Conservation (phyloP, 2,329 filamentous ascomycete species). For the Aspergillus melleus region DNA sequence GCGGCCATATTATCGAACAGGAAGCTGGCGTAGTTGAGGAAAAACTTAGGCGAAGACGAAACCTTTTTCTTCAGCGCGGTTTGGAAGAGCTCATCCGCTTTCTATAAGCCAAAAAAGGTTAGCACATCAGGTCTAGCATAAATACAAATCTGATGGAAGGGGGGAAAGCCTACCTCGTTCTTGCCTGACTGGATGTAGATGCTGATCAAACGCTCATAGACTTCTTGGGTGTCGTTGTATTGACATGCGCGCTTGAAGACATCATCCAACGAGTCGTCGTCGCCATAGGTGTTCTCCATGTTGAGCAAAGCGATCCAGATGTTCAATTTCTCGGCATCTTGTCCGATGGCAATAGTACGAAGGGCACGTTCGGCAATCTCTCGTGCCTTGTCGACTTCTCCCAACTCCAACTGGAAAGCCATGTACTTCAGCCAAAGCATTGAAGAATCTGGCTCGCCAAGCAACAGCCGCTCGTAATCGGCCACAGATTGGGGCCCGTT, state of each 20-base stretch:
- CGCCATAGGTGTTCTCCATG: conserved; percentile 87
- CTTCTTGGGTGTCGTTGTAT: conserved; percentile 87
- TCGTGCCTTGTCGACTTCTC: conserved; percentile 83
- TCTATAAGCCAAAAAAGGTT: conserved; percentile 52
- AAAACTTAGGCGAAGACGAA: conserved; percentile 74
- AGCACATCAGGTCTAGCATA: conserved; percentile 8
- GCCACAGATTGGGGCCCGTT: conserved; percentile 85
- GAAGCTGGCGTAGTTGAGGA: conserved; percentile 94
- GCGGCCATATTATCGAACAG: conserved; percentile 72
- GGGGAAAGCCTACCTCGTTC: conserved; percentile 63
- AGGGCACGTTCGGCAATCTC: conserved; percentile 89
- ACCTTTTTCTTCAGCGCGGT: conserved; percentile 88
- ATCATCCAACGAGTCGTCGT: conserved; percentile 76
- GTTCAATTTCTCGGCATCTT: conserved; percentile 90
- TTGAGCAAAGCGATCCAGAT: conserved; percentile 95
- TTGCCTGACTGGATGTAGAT: conserved; percentile 94
- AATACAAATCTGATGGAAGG: not conserved
- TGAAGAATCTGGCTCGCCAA: conserved; percentile 92
- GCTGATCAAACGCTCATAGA: conserved; percentile 84
- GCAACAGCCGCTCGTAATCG: conserved; percentile 89
- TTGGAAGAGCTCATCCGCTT: conserved; percentile 87
- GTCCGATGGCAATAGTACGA: conserved; percentile 84
- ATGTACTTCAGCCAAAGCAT: conserved; percentile 95
- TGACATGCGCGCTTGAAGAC: conserved; percentile 91
- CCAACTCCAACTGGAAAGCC: conserved; percentile 94